A percentile compares a stretch with the other conserved stretches of the same genome.
These are phyloP conservation scores for Pholiota conissans DNA, from an alignment of 768 basidiomycete genomes.

Conservation along the genomic window DNA sequence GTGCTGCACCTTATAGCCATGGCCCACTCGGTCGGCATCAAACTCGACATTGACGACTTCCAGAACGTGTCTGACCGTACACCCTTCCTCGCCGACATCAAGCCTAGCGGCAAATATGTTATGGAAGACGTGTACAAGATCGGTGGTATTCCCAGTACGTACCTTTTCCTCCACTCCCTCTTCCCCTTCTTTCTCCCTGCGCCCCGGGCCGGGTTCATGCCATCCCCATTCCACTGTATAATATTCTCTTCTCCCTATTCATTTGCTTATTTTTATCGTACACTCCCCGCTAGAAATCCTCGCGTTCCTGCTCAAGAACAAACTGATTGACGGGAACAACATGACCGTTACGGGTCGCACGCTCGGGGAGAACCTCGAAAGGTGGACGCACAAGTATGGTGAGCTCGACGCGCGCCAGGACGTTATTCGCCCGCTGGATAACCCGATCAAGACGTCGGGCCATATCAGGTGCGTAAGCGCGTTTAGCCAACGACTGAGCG, in stretches of 20 bases:
- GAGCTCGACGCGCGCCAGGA: conserved; percentile 76
- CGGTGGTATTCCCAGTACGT: conserved; percentile 93
- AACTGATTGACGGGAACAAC: conserved; percentile 86
- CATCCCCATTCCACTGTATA: too few relatives aligned
- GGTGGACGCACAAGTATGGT: conserved; percentile 82
- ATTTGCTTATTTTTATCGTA: background rate
- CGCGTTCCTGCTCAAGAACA: conserved; percentile 81
- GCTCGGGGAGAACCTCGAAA: conserved; percentile 89
- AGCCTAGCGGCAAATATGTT: conserved; percentile 97
- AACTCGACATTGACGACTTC: conserved; percentile 88
- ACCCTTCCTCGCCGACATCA: conserved; percentile 95
- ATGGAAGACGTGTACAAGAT: conserved; percentile 98
- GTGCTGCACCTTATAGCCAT: conserved; percentile 97
- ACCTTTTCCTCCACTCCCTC: conserved; percentile 4
- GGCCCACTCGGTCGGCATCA: conserved; percentile 92
- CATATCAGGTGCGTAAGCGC: conserved; percentile 83
- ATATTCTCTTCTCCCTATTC: background rate
- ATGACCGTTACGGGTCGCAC: conserved; percentile 90
- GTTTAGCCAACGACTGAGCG: too few relatives aligned
- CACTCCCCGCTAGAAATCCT: conserved; percentile 62
- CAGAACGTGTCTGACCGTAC: conserved; percentile 88
- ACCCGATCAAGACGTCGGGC: conserved; percentile 87
- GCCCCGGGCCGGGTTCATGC: background rate
- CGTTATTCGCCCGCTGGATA: conserved; percentile 83
- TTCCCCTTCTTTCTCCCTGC: background rate